Percentiles rank a stretch among this genome's conserved stretches.
These are phyloP conservation scores for Alternaria dauci DNA, from an alignment of 2,329 filamentous ascomycete genomes.

Conservation along the genomic window DNA sequence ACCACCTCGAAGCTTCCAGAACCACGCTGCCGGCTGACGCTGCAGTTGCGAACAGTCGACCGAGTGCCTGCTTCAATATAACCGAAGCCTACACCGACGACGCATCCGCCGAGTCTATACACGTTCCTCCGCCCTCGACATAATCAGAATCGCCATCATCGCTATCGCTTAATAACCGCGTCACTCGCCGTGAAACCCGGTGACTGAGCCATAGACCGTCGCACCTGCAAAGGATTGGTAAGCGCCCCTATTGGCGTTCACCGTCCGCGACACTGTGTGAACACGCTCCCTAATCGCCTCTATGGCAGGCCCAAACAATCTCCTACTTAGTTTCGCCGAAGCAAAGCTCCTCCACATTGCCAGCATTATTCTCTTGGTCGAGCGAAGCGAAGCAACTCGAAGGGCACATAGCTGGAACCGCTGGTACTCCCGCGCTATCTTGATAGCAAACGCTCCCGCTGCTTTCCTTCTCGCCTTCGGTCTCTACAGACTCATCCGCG, in stretches of 20 bases:
- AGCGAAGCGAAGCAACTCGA: slow-evolving; percentile 38
- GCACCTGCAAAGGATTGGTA: slow-evolving; percentile 18
- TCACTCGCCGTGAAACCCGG: too few relatives aligned
- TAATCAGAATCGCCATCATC: not conserved
- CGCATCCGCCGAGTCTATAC: not conserved
- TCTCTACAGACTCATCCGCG: slow-evolving; percentile 37
- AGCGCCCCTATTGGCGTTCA: slow-evolving; percentile 26
- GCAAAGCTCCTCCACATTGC: slow-evolving; percentile 44
- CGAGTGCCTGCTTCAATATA: not conserved
- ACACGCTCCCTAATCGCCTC: slow-evolving; percentile 29
- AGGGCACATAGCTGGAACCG: slow-evolving; percentile 37
- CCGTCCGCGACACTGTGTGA: slow-evolving; percentile 19
- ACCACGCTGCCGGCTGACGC: slow-evolving; percentile 8
- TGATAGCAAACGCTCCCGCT: slow-evolving; percentile 39
- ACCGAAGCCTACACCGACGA: not conserved
- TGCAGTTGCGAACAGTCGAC: not conserved
- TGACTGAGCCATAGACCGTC: not conserved
- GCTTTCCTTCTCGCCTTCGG: slow-evolving; percentile 36
- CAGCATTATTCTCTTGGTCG: slow-evolving; percentile 39
- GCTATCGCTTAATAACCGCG: not conserved
- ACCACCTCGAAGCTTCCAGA: slow-evolving; percentile 38
- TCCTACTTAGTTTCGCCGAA: slow-evolving; percentile 45
- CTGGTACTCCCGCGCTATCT: slow-evolving; percentile 37
- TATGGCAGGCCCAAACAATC: slow-evolving; percentile 46
- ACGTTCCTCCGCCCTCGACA: not conserved